Conservation (phyloP, 2,329 filamentous ascomycete genomes). For the Monilinia fructigena region DNA sequence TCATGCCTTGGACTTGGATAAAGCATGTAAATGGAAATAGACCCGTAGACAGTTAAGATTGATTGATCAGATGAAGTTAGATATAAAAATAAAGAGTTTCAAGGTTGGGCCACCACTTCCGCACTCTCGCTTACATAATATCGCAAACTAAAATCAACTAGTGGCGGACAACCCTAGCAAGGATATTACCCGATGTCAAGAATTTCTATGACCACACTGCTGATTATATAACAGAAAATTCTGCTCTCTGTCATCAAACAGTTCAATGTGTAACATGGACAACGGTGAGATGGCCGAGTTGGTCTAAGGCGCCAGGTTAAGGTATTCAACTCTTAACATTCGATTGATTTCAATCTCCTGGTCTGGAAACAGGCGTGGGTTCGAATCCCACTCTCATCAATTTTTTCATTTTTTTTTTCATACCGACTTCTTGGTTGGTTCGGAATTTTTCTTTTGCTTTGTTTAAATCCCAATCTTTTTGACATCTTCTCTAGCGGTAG, state of each 20-base stretch:
- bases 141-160: background rate
- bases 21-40: too few species aligned
- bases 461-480: background rate
- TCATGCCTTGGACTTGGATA: too few species aligned
- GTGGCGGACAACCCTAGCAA: background rate
- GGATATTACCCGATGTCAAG: background rate
- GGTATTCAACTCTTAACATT: background rate
- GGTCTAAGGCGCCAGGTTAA: slow-evolving; percentile 23
- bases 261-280: background rate
- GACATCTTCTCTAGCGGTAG: background rate
- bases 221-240: accelerated
- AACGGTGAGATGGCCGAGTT: slow-evolving; percentile 20
- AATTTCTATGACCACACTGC: background rate
- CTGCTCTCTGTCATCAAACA: accelerated
- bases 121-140: background rate
- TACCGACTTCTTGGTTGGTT: background rate
- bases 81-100: background rate
- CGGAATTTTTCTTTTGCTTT: background rate
- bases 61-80: too few species aligned
- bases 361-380: slow-evolving; percentile 39
- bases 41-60: too few species aligned
- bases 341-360: background rate
- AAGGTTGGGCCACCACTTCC: background rate
- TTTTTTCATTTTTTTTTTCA: background rate
- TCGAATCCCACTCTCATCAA: slow-evolving; percentile 44